Evolutionary conservation across 345 rosid species (phyloP).

Genomic region (Bruguiera parviflora): DNA sequence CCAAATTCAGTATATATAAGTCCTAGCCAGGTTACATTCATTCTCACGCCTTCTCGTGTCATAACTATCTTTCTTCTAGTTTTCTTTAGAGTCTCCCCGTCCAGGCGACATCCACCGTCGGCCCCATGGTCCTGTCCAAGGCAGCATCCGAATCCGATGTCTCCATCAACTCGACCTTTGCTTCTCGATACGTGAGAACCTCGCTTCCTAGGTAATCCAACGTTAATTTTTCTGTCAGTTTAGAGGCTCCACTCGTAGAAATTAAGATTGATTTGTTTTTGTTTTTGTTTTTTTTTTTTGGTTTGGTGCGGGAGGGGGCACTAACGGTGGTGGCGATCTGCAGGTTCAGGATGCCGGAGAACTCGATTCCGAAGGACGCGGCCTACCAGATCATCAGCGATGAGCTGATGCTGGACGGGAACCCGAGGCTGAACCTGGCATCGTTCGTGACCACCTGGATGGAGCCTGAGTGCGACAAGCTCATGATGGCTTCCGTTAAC

Average conservation of each 20-base stretch:
- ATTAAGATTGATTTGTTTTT: no score
- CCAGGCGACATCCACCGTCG: background rate
- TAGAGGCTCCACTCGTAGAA: no score
- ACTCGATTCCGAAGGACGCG: constrained; percentile 33
- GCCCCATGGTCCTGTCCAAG: constrained; percentile 24
- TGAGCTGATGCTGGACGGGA: constrained; percentile 36
- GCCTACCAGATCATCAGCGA: constrained; percentile 34
- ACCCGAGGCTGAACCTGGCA: constrained; percentile 32
- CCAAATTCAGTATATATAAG: no score
- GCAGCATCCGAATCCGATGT: constrained; percentile 13
- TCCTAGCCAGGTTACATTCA: background rate
- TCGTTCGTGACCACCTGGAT: constrained; percentile 37
- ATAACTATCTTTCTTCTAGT: background rate
- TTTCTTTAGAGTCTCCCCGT: background rate
- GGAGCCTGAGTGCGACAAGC: constrained; percentile 37
- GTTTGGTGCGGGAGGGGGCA: no score
- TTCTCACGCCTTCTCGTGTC: background rate
- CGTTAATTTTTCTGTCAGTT: no score
- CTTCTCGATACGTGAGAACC: constrained; percentile 25
- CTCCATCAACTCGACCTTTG: constrained; percentile 29
- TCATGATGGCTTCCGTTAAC: constrained; percentile 27
- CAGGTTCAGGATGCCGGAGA: constrained; percentile 27
- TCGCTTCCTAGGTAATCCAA: constrained; percentile 19
- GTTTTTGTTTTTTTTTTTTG: background rate
- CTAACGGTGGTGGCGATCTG: no score